phyloP scores from a whole-genome alignment of 331 rosid genomes.

The Ulmus americana region DNA sequence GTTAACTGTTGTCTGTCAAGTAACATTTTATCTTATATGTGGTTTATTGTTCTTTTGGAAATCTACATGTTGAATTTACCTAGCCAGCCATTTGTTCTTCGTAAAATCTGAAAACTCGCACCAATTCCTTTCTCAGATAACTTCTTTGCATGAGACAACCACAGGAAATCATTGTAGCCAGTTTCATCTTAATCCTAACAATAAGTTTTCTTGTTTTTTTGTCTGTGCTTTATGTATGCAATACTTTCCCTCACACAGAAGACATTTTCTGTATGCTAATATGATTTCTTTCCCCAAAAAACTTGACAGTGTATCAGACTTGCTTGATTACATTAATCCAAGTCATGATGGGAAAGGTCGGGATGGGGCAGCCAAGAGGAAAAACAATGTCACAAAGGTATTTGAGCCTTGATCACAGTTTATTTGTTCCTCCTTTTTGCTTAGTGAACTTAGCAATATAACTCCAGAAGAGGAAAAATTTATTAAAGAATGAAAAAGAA shows the following conservation, averaged over 20 bases:
- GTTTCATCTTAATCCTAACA: background rate
- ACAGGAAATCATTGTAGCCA: background rate
- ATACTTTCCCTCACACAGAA: background rate
- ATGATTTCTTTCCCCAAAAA: conserved; percentile 17
- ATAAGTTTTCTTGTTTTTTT: background rate
- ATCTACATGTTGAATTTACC: no score
- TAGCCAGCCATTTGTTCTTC: no score
- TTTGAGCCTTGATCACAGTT: background rate
- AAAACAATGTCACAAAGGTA: conserved; percentile 65
- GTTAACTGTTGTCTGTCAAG: background rate
- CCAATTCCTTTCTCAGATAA: background rate
- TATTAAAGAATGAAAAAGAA: no score
- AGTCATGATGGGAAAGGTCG: conserved; percentile 68
- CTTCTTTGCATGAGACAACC: background rate
- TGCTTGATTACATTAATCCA: conserved; percentile 95
- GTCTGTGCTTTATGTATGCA: background rate
- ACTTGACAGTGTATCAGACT: conserved; percentile 82
- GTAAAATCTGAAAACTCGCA: background rate
- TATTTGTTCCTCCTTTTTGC: conserved; percentile 4
- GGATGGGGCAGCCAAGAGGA: conserved; percentile 64
- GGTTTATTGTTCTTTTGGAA: no score
- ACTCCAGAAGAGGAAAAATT: no score
- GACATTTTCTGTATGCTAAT: conserved; percentile 16
- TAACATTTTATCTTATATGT: background rate
- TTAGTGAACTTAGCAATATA: no score